These are phyloP conservation scores for Cystofilobasidium ferigula DNA, from an alignment of 768 basidiomycete genomes.

Conservation along the genomic window DNA sequence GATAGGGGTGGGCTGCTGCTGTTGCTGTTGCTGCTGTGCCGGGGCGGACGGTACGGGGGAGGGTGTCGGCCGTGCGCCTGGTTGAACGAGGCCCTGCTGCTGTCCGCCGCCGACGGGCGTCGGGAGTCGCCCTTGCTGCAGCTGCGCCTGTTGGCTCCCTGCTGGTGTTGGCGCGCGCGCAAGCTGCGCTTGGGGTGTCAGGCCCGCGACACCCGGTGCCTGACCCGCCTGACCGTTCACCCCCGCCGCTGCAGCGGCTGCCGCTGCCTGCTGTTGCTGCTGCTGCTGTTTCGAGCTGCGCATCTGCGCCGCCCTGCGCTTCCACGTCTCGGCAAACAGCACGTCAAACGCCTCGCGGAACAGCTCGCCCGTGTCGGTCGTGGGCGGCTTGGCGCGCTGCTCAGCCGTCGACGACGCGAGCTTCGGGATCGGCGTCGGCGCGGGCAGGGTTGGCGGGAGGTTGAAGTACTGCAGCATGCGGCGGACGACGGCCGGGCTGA, in stretches of 20 bases:
- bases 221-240: no score
- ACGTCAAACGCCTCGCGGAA: background rate
- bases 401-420: background rate
- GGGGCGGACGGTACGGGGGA: no score
- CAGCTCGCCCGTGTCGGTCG: background rate
- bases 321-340: background rate
- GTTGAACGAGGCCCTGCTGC: no score
- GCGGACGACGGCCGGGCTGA: background rate
- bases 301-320: background rate
- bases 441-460: background rate
- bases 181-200: no score
- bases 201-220: no score
- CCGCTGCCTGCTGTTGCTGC: background rate
- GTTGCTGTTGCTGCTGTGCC: background rate
- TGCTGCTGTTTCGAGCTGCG: no score
- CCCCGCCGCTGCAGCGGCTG: background rate
- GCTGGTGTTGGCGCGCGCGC: background rate
- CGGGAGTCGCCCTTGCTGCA: no score
- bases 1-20: background rate
- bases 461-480: background rate
- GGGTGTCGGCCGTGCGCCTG: no score
- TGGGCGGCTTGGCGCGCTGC: background rate
- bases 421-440: background rate
- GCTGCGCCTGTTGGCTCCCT: background rate
- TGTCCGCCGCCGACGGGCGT: no score